Evolutionary conservation across 2,329 filamentous ascomycete genomes (phyloP).

Genomic region (Scedosporium boydii): DNA sequence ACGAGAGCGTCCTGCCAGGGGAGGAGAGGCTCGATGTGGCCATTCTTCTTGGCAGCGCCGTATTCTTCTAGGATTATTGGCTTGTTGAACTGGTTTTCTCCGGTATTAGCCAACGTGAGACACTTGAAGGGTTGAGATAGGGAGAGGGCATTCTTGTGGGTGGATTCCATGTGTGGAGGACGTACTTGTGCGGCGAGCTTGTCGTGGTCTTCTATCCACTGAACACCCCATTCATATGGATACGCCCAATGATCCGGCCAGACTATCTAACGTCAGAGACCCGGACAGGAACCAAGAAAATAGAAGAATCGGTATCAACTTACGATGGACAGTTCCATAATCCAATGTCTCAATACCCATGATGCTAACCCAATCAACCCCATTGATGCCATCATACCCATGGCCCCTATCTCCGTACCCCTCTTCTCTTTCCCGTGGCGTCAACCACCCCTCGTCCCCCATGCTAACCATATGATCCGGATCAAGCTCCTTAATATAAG

Average conservation of each 20-base stretch:
- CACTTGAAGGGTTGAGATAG: neutral
- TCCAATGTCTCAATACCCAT: neutral
- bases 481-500: constrained; percentile 55
- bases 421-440: neutral
- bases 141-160: neutral
- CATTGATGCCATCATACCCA: neutral
- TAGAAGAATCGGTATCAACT: neutral
- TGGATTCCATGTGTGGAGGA: neutral
- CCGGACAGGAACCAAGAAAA: neutral
- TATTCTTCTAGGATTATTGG: constrained; percentile 3
- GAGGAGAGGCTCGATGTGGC: neutral
- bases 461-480: constrained; percentile 50
- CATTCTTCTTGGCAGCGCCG: neutral
- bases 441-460: constrained; percentile 39
- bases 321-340: neutral
- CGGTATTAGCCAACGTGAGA: neutral
- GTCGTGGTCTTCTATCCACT: constrained; percentile 4
- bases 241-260: constrained; percentile 2
- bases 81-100: neutral
- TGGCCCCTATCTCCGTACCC: neutral
- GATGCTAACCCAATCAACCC: neutral
- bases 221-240: constrained; percentile 1
- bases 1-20: constrained; percentile 1
- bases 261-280: neutral
- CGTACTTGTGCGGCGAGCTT: neutral